Percentiles rank a stretch among this genome's conserved stretches.
These are phyloP conservation scores for Torrubiella hemipterigena DNA, from an alignment of 2,329 filamentous ascomycete genomes.

Conservation along the genomic window DNA sequence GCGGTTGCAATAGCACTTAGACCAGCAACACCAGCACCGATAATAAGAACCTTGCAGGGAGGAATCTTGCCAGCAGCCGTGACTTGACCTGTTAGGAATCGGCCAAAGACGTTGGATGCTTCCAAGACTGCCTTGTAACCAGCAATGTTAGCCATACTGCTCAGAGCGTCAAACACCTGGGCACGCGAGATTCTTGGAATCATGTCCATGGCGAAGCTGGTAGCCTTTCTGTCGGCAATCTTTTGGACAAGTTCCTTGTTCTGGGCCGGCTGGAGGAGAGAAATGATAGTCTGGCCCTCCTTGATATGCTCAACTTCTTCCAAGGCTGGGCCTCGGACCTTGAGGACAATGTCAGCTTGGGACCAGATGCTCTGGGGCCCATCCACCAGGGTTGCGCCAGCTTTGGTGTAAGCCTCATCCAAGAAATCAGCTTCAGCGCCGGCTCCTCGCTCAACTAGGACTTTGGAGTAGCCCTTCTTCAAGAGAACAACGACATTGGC, in stretches of 20 bases:
- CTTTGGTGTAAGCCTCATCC: constrained; percentile 64
- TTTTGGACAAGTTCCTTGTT: constrained; percentile 65
- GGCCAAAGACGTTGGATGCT: constrained; percentile 78
- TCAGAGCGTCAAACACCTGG: constrained; percentile 78
- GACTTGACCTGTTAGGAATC: constrained; percentile 80
- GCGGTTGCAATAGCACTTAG: constrained; percentile 81
- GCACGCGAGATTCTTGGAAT: constrained; percentile 82
- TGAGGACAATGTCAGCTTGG: constrained; percentile 67
- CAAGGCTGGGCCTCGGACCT: constrained; percentile 64
- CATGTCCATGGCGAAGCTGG: constrained; percentile 84
- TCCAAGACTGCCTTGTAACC: constrained; percentile 88
- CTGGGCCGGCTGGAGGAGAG: constrained; percentile 72
- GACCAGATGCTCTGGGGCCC: constrained; percentile 56
- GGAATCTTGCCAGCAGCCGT: constrained; percentile 86
- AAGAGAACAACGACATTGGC: constrained; percentile 70
- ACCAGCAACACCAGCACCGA: constrained; percentile 81
- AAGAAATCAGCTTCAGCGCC: constrained; percentile 65
- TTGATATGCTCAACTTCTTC: constrained; percentile 59
- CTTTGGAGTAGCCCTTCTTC: constrained; percentile 71
- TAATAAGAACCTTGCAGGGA: constrained; percentile 80
- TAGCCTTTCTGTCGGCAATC: constrained; percentile 58
- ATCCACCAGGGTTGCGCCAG: constrained; percentile 68
- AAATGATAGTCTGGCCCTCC: constrained; percentile 63
- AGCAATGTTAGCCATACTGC: constrained; percentile 90
- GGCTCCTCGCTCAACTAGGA: constrained; percentile 73